Conservation (phyloP, 306 rosid species). For the Alnus glutinosa region DNA sequence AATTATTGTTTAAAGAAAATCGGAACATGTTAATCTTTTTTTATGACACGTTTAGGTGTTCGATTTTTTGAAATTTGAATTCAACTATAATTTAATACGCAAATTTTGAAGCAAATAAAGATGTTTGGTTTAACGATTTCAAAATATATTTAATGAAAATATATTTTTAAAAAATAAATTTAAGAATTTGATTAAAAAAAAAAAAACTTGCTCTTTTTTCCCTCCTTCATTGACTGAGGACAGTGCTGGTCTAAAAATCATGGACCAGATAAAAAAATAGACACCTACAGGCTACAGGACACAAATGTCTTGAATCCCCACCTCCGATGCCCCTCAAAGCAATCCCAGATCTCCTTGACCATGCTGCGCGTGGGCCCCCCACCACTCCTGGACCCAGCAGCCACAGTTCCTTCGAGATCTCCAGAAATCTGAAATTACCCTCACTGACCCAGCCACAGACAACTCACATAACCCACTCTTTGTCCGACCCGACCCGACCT, state of each 20-base stretch:
- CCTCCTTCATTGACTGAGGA: neutral
- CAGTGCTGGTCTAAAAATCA: neutral
- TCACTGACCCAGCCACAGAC: no score
- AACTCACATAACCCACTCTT: no score
- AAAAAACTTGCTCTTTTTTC: neutral
- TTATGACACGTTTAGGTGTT: no score
- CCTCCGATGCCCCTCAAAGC: neutral
- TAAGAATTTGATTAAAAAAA: neutral
- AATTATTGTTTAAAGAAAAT: no score
- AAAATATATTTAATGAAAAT: no score
- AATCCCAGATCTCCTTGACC: constrained; percentile 4
- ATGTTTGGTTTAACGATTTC: no score
- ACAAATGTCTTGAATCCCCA: neutral
- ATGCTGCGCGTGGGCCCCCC: constrained; percentile 10
- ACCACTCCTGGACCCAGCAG: constrained; percentile 15
- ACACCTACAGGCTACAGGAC: neutral
- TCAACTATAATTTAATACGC: no score
- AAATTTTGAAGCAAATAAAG: no score
- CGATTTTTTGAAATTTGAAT: no score
- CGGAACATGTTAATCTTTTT: no score
- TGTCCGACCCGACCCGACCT: neutral
- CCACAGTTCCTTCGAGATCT: neutral
- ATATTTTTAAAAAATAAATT: no score
- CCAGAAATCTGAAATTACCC: neutral
- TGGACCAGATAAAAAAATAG: neutral